Base-by-base conservation (phyloP, 148 eudicot genomes). In the Fallopia convolvulus region DNA sequence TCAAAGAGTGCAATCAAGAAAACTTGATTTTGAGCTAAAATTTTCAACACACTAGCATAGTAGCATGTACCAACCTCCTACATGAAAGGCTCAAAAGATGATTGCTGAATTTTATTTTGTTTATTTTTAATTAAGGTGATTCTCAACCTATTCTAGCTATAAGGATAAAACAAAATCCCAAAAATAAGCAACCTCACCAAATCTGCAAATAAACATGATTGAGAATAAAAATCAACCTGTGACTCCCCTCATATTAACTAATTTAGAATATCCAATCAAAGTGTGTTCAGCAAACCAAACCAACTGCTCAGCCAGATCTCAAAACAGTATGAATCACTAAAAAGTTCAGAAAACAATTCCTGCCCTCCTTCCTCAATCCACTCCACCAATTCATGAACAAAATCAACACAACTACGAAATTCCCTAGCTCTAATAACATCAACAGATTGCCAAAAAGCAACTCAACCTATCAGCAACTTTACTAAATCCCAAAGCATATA, bases 291-390 rank as follows among this genome's bases (percentile, higher is more conserved):
- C 15, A 68, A 15, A 15, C 44, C 72, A 68, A 15, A 36, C 72
- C 39, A 68, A 30, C 39, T 63, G 39, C 36, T 68, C 42, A 68
- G 9, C 72, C 44, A 68, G 72, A 68, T 68, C 72, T 68, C 42
- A 68, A 3, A 68, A 36, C 21, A 68, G 11, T 20, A 4, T 15
- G 0, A 68, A 33, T 15, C 39, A 36, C 42, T 39, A 5, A 36
- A 9, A 17, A 68, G 15, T 33, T 15, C 40, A 13, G 3, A 20
- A 58, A 20, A 20, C 2, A 20, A 8, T 21, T 58, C 26, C 36
- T 61, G 4, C 44, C 21, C 21, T 68, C 33, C 70, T 30, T 30
- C 21, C 10, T 14, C 7, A 14, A 33, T 68, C 72, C 8, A 66
- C 72, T 66, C 10, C 44, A 66, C 15, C 72, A 18, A 66, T 15